phyloP scores from a whole-genome alignment of 2,329 filamentous ascomycete species.

The Monilinia laxa region DNA sequence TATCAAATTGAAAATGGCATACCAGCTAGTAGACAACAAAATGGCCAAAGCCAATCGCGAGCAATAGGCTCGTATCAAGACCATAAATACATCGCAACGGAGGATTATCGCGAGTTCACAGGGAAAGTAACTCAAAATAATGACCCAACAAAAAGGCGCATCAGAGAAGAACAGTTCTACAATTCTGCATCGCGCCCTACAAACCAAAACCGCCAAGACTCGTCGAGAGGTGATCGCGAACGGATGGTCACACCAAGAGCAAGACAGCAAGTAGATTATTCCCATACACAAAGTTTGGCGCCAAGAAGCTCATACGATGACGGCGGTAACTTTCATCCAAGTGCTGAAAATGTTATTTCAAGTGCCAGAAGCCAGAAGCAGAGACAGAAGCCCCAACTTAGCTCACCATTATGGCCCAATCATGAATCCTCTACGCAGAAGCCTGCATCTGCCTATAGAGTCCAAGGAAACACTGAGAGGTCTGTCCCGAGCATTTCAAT shows the following conservation, averaged over 20 bases:
- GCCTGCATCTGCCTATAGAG: not conserved
- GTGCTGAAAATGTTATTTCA: not conserved
- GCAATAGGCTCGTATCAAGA: not conserved
- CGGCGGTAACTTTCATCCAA: not conserved
- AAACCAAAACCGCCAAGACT: not conserved
- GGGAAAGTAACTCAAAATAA: not conserved
- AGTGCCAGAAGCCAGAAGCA: not conserved
- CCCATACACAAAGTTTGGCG: not conserved
- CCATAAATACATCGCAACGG: not conserved
- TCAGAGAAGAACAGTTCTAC: not conserved
- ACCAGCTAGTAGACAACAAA: not conserved
- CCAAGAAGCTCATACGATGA: not conserved
- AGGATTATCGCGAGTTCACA: not conserved
- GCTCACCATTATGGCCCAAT: slow-evolving; percentile 1
- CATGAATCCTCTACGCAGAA: not conserved
- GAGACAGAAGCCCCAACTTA: not conserved
- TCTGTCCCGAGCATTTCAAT: not conserved
- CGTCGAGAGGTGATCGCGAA: not conserved
- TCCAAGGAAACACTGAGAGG: not conserved
- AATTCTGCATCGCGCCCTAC: not conserved
- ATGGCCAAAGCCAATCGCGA: not conserved
- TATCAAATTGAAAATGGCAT: not conserved
- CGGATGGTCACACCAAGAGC: not conserved
- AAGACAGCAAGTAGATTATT: not conserved
- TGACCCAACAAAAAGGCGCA: not conserved